A percentile compares a stretch with the other conserved stretches of the same genome.
These are phyloP conservation scores for Penicillium egyptiacum DNA, from an alignment of 495 filamentous ascomycete species.

Conservation along the genomic window DNA sequence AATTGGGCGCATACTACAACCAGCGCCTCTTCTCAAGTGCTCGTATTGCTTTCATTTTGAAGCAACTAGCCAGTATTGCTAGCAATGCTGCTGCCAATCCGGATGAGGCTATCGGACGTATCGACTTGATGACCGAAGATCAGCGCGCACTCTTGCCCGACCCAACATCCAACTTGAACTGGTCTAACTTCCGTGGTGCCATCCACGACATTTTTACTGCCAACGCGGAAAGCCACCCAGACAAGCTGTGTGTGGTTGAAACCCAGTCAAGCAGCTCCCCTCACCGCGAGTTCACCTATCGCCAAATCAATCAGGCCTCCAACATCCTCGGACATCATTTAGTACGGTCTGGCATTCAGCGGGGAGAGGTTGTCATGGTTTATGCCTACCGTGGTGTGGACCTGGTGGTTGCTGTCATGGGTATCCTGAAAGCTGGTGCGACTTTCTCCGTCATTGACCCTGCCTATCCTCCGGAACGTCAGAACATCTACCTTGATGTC, in stretches of 20 bases:
- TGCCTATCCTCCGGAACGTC: conserved; percentile 80
- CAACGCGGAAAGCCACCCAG: conserved; percentile 74
- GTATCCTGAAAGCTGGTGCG: conserved; percentile 53
- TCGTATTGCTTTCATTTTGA: conserved; percentile 46
- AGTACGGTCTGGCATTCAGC: conserved; percentile 65
- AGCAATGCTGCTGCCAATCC: conserved; percentile 45
- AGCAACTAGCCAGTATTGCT: conserved; percentile 46
- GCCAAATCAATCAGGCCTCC: conserved; percentile 82
- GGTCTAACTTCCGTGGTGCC: conserved; percentile 75
- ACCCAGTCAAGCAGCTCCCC: conserved; percentile 64
- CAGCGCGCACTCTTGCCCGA: conserved; percentile 60
- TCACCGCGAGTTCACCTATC: conserved; percentile 75
- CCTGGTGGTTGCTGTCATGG: conserved; percentile 53
- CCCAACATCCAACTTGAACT: conserved; percentile 75
- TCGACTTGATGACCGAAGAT: conserved; percentile 50
- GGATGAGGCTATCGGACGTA: conserved; percentile 45
- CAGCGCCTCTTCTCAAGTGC: conserved; percentile 52
- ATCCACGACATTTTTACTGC: conserved; percentile 76
- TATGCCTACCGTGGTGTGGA: conserved; percentile 73
- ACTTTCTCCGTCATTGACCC: conserved; percentile 75
- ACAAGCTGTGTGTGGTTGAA: conserved; percentile 79
- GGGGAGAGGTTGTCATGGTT: conserved; percentile 92
- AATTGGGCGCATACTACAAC: conserved; percentile 51
- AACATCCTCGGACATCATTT: conserved; percentile 80
- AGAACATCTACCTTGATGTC: conserved; percentile 90